A percentile compares a stretch with the other conserved stretches of the same genome.
These are phyloP conservation scores for Quercus phellos DNA, from an alignment of 331 rosid species.

Conservation along the genomic window DNA sequence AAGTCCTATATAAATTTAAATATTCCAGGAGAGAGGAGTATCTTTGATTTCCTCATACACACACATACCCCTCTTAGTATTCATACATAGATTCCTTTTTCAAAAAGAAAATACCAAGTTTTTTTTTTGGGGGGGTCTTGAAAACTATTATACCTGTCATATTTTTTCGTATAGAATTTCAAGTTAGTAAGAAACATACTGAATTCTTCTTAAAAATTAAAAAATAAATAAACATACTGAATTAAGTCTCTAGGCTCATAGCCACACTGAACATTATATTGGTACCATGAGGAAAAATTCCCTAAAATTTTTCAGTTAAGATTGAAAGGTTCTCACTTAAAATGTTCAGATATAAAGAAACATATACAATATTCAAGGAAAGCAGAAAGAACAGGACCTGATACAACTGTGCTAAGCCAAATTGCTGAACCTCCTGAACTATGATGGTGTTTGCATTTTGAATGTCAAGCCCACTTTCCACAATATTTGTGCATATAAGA, in stretches of 20 bases:
- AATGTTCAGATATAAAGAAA: not conserved
- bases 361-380: not conserved
- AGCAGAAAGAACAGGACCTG: constrained; percentile 60
- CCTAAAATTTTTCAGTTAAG: not conserved
- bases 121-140: not conserved
- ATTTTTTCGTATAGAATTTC: not conserved
- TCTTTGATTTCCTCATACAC: no score
- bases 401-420: constrained; percentile 93
- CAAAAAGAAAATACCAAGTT: not conserved
- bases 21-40: not conserved
- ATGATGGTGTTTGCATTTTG: constrained; percentile 97
- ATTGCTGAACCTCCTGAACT: constrained; percentile 93
- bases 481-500: constrained; percentile 83
- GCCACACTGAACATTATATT: not conserved
- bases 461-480: constrained; percentile 98
- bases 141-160: not conserved
- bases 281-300: not conserved
- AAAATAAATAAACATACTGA: not conserved
- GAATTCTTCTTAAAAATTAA: not conserved
- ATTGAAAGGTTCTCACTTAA: not conserved
- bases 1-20: not conserved
- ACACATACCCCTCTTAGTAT: no score
- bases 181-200: not conserved
- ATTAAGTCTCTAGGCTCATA: not conserved
- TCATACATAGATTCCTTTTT: no score